phyloP scores from a whole-genome alignment of 2,329 filamentous ascomycete genomes.

The Colletotrichum simmondsii region DNA sequence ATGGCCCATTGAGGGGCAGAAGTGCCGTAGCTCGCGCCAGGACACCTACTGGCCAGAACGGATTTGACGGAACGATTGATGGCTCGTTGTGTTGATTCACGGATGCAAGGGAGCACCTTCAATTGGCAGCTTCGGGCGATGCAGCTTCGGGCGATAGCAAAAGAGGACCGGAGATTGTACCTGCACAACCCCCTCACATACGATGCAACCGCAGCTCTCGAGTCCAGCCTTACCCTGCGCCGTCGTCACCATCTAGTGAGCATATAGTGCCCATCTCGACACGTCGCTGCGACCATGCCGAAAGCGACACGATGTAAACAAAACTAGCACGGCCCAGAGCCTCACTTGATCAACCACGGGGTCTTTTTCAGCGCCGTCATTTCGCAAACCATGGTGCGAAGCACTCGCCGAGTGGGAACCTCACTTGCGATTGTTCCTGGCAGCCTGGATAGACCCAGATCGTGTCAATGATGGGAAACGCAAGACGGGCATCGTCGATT shows the following conservation, averaged over 20 bases:
- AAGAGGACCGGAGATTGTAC: constrained; percentile 27
- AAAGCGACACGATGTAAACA: constrained; percentile 31
- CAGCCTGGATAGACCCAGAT: constrained; percentile 14
- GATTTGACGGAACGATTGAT: constrained; percentile 21
- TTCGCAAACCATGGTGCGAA: constrained; percentile 10
- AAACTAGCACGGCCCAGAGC: constrained; percentile 24
- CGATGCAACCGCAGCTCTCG: constrained; percentile 14
- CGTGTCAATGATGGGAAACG: neutral
- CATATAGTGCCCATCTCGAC: constrained; percentile 9
- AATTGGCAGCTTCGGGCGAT: constrained; percentile 8
- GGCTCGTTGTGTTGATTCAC: constrained; percentile 17
- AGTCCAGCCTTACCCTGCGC: constrained; percentile 32
- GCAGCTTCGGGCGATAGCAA: constrained; percentile 4
- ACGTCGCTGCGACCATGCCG: constrained; percentile 26
- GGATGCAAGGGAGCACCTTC: constrained; percentile 22
- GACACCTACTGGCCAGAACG: constrained; percentile 2
- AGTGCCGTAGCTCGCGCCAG: neutral
- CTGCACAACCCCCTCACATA: constrained; percentile 29
- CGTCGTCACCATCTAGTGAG: neutral
- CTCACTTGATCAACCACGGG: constrained; percentile 8
- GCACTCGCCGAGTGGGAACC: constrained; percentile 9
- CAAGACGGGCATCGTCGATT: neutral
- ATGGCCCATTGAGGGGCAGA: neutral
- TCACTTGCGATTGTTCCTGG: constrained; percentile 3
- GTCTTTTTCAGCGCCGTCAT: constrained; percentile 18